A percentile compares a stretch with the other conserved stretches of the same genome.
phyloP scores from a whole-genome alignment of 2,329 filamentous ascomycete species.

The Chaetomiaceae sp. region DNA sequence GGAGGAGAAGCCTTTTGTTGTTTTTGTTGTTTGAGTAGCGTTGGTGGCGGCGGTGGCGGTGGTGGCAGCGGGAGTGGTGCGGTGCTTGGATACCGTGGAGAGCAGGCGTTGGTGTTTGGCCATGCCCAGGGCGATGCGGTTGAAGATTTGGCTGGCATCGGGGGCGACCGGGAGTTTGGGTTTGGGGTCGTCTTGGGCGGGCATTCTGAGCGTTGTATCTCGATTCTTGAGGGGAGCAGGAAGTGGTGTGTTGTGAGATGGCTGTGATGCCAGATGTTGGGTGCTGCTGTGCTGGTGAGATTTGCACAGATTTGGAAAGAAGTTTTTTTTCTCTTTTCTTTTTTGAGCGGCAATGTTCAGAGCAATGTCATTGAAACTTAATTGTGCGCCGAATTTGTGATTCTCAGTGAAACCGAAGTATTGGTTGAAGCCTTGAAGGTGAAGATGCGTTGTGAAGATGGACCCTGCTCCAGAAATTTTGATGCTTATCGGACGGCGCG shows the following conservation, averaged over 20 bases:
- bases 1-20: constrained; percentile 5
- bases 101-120: constrained; percentile 34
- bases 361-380: no score
- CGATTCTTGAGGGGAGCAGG: no score
- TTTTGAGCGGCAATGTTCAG: no score
- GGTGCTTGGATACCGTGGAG: constrained; percentile 25
- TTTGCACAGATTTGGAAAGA: no score
- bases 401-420: no score
- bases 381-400: no score
- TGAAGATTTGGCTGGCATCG: constrained; percentile 37
- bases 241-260: no score
- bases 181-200: constrained; percentile 7
- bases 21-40: neutral
- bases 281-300: no score
- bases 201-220: neutral
- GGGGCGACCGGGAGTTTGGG: constrained; percentile 17
- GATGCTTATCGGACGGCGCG: neutral
- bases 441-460: no score
- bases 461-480: neutral
- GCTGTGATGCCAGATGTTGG: no score
- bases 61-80: constrained; percentile 11
- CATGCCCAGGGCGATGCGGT: constrained; percentile 39
- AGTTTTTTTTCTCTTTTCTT: no score
- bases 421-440: no score
- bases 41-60: neutral